Base-by-base conservation (phyloP, 2,329 filamentous ascomycete genomes). In the Didymella pinodella region DNA sequence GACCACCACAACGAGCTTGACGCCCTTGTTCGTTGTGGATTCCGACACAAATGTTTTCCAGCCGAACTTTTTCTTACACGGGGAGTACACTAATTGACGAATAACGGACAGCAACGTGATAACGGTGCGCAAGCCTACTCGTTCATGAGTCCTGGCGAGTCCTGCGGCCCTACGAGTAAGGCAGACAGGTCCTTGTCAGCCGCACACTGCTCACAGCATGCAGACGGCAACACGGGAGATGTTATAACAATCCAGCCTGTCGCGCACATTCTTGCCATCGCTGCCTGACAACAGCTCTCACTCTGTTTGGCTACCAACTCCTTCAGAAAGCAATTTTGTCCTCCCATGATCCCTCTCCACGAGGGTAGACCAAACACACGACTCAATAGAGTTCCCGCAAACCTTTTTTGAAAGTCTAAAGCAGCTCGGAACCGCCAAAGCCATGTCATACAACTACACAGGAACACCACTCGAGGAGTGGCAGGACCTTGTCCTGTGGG, bases 401-500 rank as follows among this genome's bases (percentile, higher is more conserved):
- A 26, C 10, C n/a, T 14, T 14, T 7, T 28, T 11, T 36, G 14
- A 26, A 20, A 28, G 3, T 6, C 26, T 6, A 14, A 43, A 14
- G 44, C 32, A 14, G 18, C 45, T 43, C 36, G 3, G 20, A 36
- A 11, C 26, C 25, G 32, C 12, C 47, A 14, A 2, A 4, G 51
- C 25, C 2, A 65, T 71, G 66, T 66, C 70, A 41, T 59, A 61
- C 41, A 62, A 54, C 34, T 65, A 70, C 22, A 53, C 32, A 20
- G 55, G 57, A 12, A 63, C 69, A 22, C 56, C 67, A 7, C 52
- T 49, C 20, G 72, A 72, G 54, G 61, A 59, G 36, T 76, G 73
- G 73, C 63, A 74, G 50, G 69, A 72, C 20, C 50, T 75, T 7
- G 54, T 75, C 43, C 61, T 57, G 12, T 75, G 70, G 72, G 67